These are phyloP conservation scores for Penicillium paneum DNA, from an alignment of 2,329 filamentous ascomycete genomes.

Conservation along the genomic window DNA sequence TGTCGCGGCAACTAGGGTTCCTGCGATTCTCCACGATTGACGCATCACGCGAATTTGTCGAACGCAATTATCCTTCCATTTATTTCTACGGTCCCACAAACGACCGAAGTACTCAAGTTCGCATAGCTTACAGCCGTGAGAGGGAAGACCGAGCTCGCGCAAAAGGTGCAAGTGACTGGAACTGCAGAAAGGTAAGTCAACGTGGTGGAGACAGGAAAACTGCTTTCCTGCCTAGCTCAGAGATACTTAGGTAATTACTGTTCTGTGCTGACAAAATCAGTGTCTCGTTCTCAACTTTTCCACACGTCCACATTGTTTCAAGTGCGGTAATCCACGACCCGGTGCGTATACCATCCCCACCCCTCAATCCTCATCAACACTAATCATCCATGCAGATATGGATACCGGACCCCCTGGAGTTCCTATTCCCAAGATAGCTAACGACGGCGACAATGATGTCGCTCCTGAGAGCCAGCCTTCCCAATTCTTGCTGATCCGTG, in stretches of 20 bases:
- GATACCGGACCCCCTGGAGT: constrained; percentile 37
- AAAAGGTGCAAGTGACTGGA: constrained; percentile 55
- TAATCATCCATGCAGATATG: constrained; percentile 21
- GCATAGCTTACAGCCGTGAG: constrained; percentile 54
- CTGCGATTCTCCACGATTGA: constrained; percentile 52
- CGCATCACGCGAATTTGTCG: constrained; percentile 53
- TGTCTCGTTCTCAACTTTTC: constrained; percentile 58
- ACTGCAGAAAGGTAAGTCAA: constrained; percentile 49
- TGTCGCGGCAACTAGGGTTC: constrained; percentile 57
- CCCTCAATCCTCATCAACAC: background rate
- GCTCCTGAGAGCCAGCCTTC: constrained; percentile 60
- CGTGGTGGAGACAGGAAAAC: background rate
- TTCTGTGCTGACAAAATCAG: constrained; percentile 33
- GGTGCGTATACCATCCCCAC: constrained; percentile 41
- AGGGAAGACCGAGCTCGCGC: constrained; percentile 50
- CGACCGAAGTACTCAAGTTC: constrained; percentile 44
- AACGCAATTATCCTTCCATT: constrained; percentile 51
- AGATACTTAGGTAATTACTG: background rate
- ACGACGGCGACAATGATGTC: constrained; percentile 55
- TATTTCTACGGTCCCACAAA: constrained; percentile 49
- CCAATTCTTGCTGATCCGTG: constrained; percentile 72
- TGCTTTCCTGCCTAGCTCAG: background rate
- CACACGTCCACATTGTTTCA: constrained; percentile 55
- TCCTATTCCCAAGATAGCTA: constrained; percentile 45
- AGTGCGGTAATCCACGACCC: constrained; percentile 55